Evolutionary conservation across 306 rosid species (phyloP).

Genomic region (Benincasa hispida): DNA sequence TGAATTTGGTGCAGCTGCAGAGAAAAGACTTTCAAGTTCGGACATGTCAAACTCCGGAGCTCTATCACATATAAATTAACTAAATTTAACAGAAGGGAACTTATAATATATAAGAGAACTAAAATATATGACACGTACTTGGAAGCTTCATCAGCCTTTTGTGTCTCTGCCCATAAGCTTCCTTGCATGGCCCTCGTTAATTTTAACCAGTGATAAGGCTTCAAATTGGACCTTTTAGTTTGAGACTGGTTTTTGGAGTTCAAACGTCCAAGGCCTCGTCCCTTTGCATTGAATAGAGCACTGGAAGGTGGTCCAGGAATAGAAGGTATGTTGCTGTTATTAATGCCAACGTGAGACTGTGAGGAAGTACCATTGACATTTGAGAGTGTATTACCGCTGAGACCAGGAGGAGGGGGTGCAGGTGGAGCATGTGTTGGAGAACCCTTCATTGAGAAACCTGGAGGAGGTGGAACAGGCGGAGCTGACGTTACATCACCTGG

Average conservation of each 20-base stretch:
- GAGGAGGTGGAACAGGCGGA: slow-evolving; percentile 61
- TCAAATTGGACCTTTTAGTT: slow-evolving; percentile 57
- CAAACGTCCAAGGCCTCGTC: slow-evolving; percentile 42
- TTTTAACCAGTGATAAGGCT: slow-evolving; percentile 97
- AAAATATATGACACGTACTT: slow-evolving; percentile 33
- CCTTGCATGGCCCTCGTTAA: slow-evolving; percentile 92
- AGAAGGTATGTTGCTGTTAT: slow-evolving; percentile 38
- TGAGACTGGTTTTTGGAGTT: slow-evolving; percentile 34
- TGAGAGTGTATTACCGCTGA: slow-evolving; percentile 28
- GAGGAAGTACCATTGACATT: slow-evolving; percentile 24
- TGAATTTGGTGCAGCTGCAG: slow-evolving; percentile 56
- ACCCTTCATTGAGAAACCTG: slow-evolving; percentile 16
- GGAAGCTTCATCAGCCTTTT: slow-evolving; percentile 60
- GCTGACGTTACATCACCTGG: slow-evolving; percentile 20
- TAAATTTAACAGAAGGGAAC: slow-evolving; percentile 9
- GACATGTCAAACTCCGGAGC: slow-evolving; percentile 97
- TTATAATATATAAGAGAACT: slow-evolving; percentile 6
- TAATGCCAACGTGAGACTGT: slow-evolving; percentile 16
- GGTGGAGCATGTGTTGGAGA: slow-evolving; percentile 37
- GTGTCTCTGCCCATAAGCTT: slow-evolving; percentile 96
- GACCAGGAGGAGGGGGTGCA: slow-evolving; percentile 60
- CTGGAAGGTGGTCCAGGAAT: slow-evolving; percentile 71
- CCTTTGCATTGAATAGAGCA: slow-evolving; percentile 50
- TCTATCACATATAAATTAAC: slow-evolving; percentile 33
- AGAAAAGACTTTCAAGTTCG: slow-evolving; percentile 89